Base-by-base conservation (phyloP, 148 eudicot genomes). In the Diospyros kaki region DNA sequence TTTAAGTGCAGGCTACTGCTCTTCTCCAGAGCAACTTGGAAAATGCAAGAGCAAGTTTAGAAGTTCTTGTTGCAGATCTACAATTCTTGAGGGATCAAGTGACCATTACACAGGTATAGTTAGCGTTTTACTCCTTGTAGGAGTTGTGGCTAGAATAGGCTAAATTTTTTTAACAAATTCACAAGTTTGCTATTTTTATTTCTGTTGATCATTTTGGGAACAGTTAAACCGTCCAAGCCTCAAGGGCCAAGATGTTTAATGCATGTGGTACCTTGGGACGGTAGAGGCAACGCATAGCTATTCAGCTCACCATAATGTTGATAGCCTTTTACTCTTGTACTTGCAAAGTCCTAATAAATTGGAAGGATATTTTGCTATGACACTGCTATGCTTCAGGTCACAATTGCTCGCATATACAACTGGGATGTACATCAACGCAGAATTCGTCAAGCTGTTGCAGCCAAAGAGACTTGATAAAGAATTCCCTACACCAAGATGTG, bases 351-450 rank as follows among this genome's bases (percentile, higher is more conserved):
- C 58, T 2, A 42, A 6, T 43, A 14, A 28, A 53, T 54, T 42
- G 4, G 39, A 55, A 12, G 48, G 44, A 53, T 41, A 46, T 40
- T 66, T 78, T 46, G 18, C 42, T 6, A 12, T 56, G 1, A 14
- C 9, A 10, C 48, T 72, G 48, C 4, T 69, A 54, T 68, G 48
- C 39, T 14, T 66, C 87, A 94, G 98, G 98, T 94, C 39, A 94
- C 97, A 51, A 88, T 86, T 70, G 97, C 98, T 48, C 98, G 97
- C 28, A 87, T 94, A 11, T 94, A 90, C 81, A 94, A 94, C 85
- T 94, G 98, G 97, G 98, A 94, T 76, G 91, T 94, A 50, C 97
- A 94, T 83, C 96, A 92, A 78, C 93, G 96, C 44, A 86, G 91
- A 82, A 75, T 75, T 44, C 81, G 80, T 74, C 91, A 91, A 85